Base-by-base conservation (phyloP, 2,329 filamentous ascomycete genomes). In the Lecanosticta acicola region DNA sequence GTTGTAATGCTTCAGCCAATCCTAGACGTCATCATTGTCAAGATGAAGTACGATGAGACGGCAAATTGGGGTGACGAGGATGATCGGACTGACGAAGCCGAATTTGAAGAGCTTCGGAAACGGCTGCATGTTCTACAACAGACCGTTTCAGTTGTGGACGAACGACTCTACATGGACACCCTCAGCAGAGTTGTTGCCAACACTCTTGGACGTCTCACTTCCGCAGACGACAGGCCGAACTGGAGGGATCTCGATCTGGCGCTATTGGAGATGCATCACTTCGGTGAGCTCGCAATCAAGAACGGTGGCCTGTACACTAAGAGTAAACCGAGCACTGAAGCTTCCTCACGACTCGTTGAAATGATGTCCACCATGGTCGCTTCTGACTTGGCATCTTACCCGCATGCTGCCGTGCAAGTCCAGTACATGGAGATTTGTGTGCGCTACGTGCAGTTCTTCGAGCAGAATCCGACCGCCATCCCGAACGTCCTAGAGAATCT, bases 401-500 rank as follows among this genome's bases (percentile, higher is more conserved):
- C 84, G 13, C 93, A 97, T 64, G 91, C 93, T 1, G 88, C 90
- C 13, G 90, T 96, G 41, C 81, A 96, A 53, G 75, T 98, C 17
- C 89, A 96, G 68, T 98, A 94, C 63, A 96, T 98, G 90, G 93
- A 98, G 66, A 94, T 95, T 29, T 95, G 90, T 66, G 90, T 95
- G 45, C 84, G 93, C 41, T 98, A 98, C 68, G 87, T 84, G 64
- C 80, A 83, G 20, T 94, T 96, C 66, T 97, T 98, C 64, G 90
- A 97, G 62, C 81, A 81, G 45, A 86, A 95, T 61, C 76, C 82
- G 21, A 75, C 84, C 17, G 83, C 87, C 50, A 94, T 97, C 40
- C 87, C 87, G 1, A 84, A 83, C 54, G 88, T 93, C 1, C 75
- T 98, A 34, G 89, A 96, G 61, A 89, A 85, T 62, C 97, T 98